Evolutionary conservation across 306 rosid species (phyloP), one percentile per base, ranked within the genome.

Genomic region (Rubus idaeus): DNA sequence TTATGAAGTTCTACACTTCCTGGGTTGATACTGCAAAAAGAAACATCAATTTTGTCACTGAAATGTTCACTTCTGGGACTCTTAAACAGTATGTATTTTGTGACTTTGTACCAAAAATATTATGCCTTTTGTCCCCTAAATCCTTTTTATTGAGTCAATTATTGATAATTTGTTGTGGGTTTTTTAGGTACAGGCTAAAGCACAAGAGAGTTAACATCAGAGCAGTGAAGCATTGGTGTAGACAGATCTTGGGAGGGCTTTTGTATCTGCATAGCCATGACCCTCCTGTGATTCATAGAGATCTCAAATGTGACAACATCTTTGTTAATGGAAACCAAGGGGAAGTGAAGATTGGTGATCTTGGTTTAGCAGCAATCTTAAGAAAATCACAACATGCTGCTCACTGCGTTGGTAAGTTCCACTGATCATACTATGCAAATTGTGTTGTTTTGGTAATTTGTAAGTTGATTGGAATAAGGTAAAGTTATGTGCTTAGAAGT

Each of bases 261-360:
- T 86, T 77, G 63, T 94, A 91, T 87, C 93, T 94, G 41, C 98
- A 94, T 82, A 90, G 91, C 84, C 98, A 81, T 60, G 90, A 91
- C 69, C 98, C 98, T 41, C 97, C 96, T 63, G 95, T 94, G 86
- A 91, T 94, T 76, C 98, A 94, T 78, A 90, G 97, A 90, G 98
- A 94, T 89, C 98, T 94, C 67, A 94, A 94, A 81, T 94, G 97
- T 82, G 98, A 94, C 79, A 94, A 94, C 74, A 91, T 94, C 81
- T 91, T 94, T 77, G 85, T 91, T 30, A 94, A 94, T 91, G 98
- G 98, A 37, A 90, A 94, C 80, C 97, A 90, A 82, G 98, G 98
- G 71, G 96, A 94, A 84, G 94, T 94, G 62, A 94, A 94, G 88
- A 94, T 94, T 72, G 98, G 98, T 42, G 98, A 91, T 83, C 98